phyloP scores from a whole-genome alignment of 192 early-diverging fungal species.

The Cetraspora pellucida region DNA sequence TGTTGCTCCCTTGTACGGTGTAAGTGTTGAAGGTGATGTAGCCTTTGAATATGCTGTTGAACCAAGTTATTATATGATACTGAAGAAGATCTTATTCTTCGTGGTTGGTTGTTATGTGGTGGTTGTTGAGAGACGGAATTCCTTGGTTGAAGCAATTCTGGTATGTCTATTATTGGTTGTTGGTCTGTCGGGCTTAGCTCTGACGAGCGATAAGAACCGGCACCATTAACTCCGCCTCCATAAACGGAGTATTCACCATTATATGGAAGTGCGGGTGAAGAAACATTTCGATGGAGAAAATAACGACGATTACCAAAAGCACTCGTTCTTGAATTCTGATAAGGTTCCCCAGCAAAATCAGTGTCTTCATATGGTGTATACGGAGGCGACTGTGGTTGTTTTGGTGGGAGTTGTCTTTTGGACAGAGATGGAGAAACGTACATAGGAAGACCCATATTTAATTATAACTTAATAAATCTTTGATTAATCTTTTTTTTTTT shows the following conservation, averaged over 20 bases:
- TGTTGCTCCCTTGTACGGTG: constrained; percentile 31
- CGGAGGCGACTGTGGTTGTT: constrained; percentile 6
- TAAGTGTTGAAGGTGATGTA: constrained; percentile 30
- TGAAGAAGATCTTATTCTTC: constrained; percentile 6
- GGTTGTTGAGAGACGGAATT: background rate
- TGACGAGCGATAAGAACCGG: too few species aligned
- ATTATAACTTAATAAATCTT: background rate
- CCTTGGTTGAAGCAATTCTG: background rate
- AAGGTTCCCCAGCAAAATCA: background rate
- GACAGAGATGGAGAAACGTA: constrained; percentile 26
- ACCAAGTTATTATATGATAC: constrained; percentile 6
- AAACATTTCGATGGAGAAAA: constrained; percentile 13
- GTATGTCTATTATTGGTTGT: constrained; percentile 12
- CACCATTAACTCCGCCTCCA: background rate
- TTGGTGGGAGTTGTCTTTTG: constrained; percentile 26
- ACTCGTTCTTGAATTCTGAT: constrained; percentile 19
- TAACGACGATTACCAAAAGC: constrained; percentile 24
- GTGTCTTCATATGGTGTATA: background rate
- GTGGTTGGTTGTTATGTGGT: background rate
- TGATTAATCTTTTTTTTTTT: background rate
- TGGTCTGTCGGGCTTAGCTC: constrained; percentile 8
- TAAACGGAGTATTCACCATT: background rate
- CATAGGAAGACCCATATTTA: constrained; percentile 34
- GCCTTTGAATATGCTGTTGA: constrained; percentile 24
- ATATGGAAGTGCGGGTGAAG: background rate